phyloP scores from a whole-genome alignment of 176 grass and related monocot species.

The Rhynchospora breviuscula region DNA sequence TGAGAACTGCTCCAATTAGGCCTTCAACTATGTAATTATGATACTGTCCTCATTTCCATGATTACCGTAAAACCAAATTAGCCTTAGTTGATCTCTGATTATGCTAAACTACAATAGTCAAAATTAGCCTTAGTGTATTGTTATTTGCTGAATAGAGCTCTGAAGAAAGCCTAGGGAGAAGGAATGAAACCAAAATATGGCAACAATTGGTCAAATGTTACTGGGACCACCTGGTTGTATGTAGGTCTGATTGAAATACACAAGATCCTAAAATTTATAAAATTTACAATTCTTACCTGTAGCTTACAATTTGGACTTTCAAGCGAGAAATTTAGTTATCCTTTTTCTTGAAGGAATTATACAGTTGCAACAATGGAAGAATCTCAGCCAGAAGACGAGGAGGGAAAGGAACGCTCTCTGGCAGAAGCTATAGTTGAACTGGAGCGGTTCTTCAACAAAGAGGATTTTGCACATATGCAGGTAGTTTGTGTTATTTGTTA shows the following conservation, averaged over 20 bases:
- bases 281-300: constrained; percentile 1
- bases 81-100: neutral
- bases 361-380: constrained; percentile 64
- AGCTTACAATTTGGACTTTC: neutral
- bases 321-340: constrained; percentile 5
- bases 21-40: neutral
- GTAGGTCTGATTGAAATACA: neutral
- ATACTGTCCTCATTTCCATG: neutral
- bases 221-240: neutral
- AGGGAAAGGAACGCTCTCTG: constrained; percentile 58
- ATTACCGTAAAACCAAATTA: neutral
- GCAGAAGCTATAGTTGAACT: constrained; percentile 70
- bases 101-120: neutral
- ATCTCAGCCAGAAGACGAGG: constrained; percentile 51
- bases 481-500: constrained; percentile 28
- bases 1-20: neutral
- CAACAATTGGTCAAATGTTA: neutral
- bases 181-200: neutral
- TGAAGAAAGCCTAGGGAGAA: neutral
- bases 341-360: constrained; percentile 52
- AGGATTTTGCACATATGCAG: constrained; percentile 93
- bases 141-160: neutral
- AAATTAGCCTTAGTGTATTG: neutral
- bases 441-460: constrained; percentile 88
- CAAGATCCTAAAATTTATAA: neutral